Conservation (phyloP, 768 basidiomycete genomes). For the Lactarius indigo region DNA sequence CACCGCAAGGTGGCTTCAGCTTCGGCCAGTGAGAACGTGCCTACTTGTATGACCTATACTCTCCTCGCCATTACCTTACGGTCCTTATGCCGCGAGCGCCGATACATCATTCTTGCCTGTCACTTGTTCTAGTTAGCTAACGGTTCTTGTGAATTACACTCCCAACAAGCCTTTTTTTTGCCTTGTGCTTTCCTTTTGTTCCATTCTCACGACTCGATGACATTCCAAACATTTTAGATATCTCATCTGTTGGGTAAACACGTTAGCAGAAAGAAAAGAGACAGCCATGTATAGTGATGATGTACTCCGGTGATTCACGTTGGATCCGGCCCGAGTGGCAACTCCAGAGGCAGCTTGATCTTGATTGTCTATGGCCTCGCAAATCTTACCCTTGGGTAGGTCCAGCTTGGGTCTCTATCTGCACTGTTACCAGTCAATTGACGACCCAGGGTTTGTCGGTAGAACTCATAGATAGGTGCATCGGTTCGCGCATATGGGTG, state of each 20-base stretch:
- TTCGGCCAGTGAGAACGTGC: conserved; percentile 64
- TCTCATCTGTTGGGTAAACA: conserved; percentile 18
- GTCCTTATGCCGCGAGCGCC: conserved; percentile 3
- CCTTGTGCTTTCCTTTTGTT: conserved; percentile 11
- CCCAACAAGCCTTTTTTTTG: conserved; percentile 17
- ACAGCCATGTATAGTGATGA: conserved; percentile 21
- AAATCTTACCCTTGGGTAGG: conserved; percentile 88
- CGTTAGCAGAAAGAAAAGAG: conserved; percentile 11
- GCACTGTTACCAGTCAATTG: neutral
- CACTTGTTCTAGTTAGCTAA: conserved; percentile 18
- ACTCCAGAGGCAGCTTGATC: conserved; percentile 1
- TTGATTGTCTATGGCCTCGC: conserved; percentile 67
- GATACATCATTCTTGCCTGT: conserved; percentile 19
- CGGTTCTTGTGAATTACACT: conserved; percentile 21
- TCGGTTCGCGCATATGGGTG: conserved; percentile 96
- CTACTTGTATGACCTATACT: neutral
- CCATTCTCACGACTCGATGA: conserved; percentile 16
- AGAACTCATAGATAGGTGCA: conserved; percentile 98
- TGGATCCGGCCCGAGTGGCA: conserved; percentile 7
- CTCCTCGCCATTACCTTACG: conserved; percentile 9
- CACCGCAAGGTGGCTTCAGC: conserved; percentile 94
- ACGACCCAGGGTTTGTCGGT: conserved; percentile 11
- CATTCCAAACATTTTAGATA: conserved; percentile 26
- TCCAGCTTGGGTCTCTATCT: neutral
- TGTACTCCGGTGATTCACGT: no score